These are phyloP conservation scores for Aspergillus eucalypticola DNA, from an alignment of 2,329 filamentous ascomycete genomes.

Conservation along the genomic window DNA sequence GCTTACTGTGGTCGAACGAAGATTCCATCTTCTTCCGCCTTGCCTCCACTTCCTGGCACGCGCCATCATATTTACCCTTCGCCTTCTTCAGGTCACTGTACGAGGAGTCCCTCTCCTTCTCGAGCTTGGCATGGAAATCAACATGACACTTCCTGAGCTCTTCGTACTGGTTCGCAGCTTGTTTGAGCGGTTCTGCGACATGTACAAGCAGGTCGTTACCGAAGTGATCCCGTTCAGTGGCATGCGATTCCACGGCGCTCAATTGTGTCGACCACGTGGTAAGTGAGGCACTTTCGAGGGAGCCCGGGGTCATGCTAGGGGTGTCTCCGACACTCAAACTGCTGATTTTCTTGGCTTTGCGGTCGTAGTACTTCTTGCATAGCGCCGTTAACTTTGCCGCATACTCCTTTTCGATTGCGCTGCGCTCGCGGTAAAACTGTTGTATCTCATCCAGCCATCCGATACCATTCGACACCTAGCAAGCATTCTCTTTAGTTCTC, in stretches of 20 bases:
- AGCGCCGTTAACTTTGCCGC: conserved; percentile 80
- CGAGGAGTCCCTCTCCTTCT: conserved; percentile 81
- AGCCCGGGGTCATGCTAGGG: conserved; percentile 89
- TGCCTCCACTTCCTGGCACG: conserved; percentile 92
- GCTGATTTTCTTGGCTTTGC: conserved; percentile 88
- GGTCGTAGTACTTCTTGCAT: conserved; percentile 96
- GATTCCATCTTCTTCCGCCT: conserved; percentile 93
- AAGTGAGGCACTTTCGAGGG: conserved; percentile 91
- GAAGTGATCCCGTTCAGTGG: conserved; percentile 84
- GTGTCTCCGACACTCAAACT: conserved; percentile 90
- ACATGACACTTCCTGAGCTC: conserved; percentile 88
- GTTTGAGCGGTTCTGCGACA: conserved; percentile 83
- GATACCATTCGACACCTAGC: conserved; percentile 76
- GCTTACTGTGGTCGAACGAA: conserved; percentile 81
- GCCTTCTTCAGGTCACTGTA: conserved; percentile 85
- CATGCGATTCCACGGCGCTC: conserved; percentile 82
- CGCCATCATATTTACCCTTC: conserved; percentile 89
- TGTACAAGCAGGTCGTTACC: conserved; percentile 74
- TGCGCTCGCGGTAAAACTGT: conserved; percentile 93
- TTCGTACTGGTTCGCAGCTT: conserved; percentile 73
- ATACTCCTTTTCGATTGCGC: conserved; percentile 95
- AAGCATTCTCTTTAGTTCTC: conserved; percentile 17
- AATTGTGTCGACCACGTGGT: conserved; percentile 97
- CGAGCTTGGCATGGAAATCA: conserved; percentile 84
- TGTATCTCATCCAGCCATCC: conserved; percentile 96